These are phyloP conservation scores for Yarrowia sp. DNA, from an alignment of 805 yeast genomes.

Conservation along the genomic window DNA sequence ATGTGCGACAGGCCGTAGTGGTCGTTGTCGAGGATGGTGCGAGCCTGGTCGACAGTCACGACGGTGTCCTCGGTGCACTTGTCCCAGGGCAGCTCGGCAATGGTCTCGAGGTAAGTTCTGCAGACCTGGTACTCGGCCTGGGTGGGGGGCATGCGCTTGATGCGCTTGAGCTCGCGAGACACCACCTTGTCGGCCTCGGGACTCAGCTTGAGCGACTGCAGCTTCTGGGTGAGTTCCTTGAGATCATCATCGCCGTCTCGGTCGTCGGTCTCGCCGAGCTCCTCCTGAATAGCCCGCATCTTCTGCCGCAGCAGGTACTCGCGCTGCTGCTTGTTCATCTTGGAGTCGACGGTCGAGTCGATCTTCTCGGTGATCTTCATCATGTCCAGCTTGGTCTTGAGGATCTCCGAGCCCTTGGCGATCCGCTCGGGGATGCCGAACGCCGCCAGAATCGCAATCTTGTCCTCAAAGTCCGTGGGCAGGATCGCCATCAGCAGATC, in stretches of 20 bases:
- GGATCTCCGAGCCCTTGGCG: slow-evolving; percentile 32
- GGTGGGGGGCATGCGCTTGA: slow-evolving; percentile 42
- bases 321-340: slow-evolving; percentile 34
- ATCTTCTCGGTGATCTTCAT: slow-evolving; percentile 27
- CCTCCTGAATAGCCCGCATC: slow-evolving; percentile 33
- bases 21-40: slow-evolving; percentile 62
- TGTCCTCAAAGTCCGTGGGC: slow-evolving; percentile 38
- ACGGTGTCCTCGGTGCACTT: slow-evolving; percentile 34
- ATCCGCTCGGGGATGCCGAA: slow-evolving; percentile 35
- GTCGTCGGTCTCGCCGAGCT: slow-evolving; percentile 32
- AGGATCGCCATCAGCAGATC: slow-evolving; percentile 41
- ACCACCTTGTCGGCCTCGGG: slow-evolving; percentile 41
- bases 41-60: slow-evolving; percentile 51
- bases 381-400: slow-evolving; percentile 27
- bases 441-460: slow-evolving; percentile 36
- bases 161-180: slow-evolving; percentile 41
- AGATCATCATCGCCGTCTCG: slow-evolving; percentile 41
- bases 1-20: slow-evolving; percentile 75
- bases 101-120: slow-evolving; percentile 43
- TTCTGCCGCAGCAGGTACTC: slow-evolving; percentile 36
- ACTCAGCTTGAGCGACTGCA: slow-evolving; percentile 34
- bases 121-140: slow-evolving; percentile 46
- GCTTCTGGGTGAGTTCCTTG: slow-evolving; percentile 35
- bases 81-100: slow-evolving; percentile 44
- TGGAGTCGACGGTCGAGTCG: slow-evolving; percentile 22